Percentiles rank a stretch among this genome's conserved stretches.
Evolutionary conservation across 2,329 filamentous ascomycete species (phyloP).

Genomic region (Calonectria multiphialidica): DNA sequence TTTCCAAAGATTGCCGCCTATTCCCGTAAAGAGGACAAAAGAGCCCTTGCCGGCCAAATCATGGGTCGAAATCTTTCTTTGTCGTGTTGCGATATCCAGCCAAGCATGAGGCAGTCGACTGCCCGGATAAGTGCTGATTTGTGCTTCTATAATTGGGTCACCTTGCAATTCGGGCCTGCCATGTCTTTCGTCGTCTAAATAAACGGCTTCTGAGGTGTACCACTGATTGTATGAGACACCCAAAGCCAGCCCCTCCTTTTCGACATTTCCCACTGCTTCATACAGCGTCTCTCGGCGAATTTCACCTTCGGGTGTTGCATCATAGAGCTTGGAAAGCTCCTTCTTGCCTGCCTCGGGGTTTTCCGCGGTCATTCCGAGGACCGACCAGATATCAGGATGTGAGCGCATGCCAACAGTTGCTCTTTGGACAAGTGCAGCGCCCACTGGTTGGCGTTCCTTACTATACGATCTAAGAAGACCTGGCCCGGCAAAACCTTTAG

Average conservation of each 20-base stretch:
- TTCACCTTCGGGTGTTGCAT: not conserved
- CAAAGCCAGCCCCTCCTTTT: not conserved
- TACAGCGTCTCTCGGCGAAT: not conserved
- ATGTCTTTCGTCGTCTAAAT: slow-evolving; percentile 49
- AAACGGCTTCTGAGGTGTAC: slow-evolving; percentile 44
- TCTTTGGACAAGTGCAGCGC: slow-evolving; percentile 60
- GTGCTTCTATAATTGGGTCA: not conserved
- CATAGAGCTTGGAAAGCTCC: not conserved
- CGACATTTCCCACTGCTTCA: not conserved
- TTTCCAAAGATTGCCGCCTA: slow-evolving; percentile 8
- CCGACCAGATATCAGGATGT: slow-evolving; percentile 59
- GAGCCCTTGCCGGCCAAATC: slow-evolving; percentile 15
- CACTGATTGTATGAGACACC: not conserved
- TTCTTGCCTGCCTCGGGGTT: not conserved
- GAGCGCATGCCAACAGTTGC: slow-evolving; percentile 69
- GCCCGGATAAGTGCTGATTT: slow-evolving; percentile 68
- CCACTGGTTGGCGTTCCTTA: slow-evolving; percentile 63
- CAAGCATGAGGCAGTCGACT: slow-evolving; percentile 72
- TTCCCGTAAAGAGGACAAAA: slow-evolving; percentile 17
- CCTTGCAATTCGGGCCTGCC: not conserved
- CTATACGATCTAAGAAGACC: slow-evolving; percentile 58
- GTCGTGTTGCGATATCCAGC: slow-evolving; percentile 63
- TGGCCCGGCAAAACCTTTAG: slow-evolving; percentile 45
- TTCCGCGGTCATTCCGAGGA: slow-evolving; percentile 50
- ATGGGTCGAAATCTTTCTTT: not conserved